Evolutionary conservation across 2,329 filamentous ascomycete genomes (phyloP).

Genomic region (Emergomyces orientalis): DNA sequence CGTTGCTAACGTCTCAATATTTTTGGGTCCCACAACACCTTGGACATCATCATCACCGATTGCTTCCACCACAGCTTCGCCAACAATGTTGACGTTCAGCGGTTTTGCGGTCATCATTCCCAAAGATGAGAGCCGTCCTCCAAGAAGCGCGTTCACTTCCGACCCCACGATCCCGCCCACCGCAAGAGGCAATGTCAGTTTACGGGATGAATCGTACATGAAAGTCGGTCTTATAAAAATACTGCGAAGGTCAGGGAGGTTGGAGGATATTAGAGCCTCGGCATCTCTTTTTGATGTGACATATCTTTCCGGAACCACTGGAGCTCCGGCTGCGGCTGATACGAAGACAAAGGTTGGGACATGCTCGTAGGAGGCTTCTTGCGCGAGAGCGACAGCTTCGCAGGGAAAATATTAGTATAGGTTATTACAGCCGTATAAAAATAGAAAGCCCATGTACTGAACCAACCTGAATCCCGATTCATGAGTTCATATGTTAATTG

Average conservation of each 20-base stretch:
- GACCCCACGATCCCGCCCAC: constrained; percentile 64
- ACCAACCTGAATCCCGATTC: constrained; percentile 69
- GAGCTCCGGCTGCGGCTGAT: constrained; percentile 77
- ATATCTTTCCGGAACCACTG: constrained; percentile 74
- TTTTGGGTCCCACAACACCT: constrained; percentile 66
- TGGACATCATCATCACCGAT: constrained; percentile 62
- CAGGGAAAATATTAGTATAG: constrained; percentile 10
- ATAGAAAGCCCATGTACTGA: background rate
- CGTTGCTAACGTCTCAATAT: constrained; percentile 72
- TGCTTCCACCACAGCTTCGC: constrained; percentile 81
- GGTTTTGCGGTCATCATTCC: constrained; percentile 79
- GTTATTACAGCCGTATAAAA: background rate
- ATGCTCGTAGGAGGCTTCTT: constrained; percentile 57
- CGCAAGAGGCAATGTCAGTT: constrained; percentile 76
- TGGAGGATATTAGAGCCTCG: constrained; percentile 62
- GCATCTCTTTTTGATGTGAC: constrained; percentile 88
- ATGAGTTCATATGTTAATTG: constrained; percentile 94
- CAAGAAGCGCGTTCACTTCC: constrained; percentile 66
- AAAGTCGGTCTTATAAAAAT: constrained; percentile 81
- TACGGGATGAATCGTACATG: constrained; percentile 75
- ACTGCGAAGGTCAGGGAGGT: constrained; percentile 65
- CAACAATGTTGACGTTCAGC: constrained; percentile 75
- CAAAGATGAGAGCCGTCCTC: constrained; percentile 68
- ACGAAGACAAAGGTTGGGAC: constrained; percentile 73
- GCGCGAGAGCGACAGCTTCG: constrained; percentile 69